These are phyloP conservation scores for Leccinum variicolor DNA, from an alignment of 768 basidiomycete genomes.

Conservation along the genomic window DNA sequence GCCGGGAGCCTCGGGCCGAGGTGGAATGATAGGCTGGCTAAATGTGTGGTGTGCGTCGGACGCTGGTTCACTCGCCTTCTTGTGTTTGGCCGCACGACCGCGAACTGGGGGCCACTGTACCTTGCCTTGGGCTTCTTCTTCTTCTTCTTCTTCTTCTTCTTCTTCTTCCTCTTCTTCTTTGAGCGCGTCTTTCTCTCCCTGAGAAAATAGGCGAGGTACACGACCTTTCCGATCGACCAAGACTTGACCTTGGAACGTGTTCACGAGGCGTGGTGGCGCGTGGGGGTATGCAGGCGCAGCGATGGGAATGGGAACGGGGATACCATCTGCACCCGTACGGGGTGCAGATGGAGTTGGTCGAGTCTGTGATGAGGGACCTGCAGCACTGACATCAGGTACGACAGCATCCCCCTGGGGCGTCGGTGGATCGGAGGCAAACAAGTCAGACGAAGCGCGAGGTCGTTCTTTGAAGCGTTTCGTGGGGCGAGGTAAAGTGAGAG, in stretches of 20 bases:
- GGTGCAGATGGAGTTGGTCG: not conserved
- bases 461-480: conserved; percentile 12
- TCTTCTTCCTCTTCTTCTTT: not conserved
- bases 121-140: not conserved
- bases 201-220: conserved; percentile 7
- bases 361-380: not conserved
- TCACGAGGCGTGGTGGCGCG: conserved; percentile 22
- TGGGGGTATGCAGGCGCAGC: not conserved
- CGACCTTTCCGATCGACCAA: conserved; percentile 19
- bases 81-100: not conserved
- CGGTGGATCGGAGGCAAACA: conserved; percentile 17
- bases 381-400: not conserved
- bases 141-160: not conserved
- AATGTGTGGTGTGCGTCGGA: conserved; percentile 11
- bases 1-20: not conserved
- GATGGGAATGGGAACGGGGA: not conserved
- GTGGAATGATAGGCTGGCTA: conserved; percentile 3
- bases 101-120: conserved; percentile 17
- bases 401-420: conserved; percentile 4
- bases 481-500: not conserved
- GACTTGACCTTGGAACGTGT: conserved; percentile 15
- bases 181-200: not conserved
- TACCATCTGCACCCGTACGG: not conserved
- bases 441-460: conserved; percentile 5
- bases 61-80: not conserved